A percentile compares a stretch with the other conserved stretches of the same genome.
Conservation (phyloP, 306 rosid genomes). For the Quercus bicolor region DNA sequence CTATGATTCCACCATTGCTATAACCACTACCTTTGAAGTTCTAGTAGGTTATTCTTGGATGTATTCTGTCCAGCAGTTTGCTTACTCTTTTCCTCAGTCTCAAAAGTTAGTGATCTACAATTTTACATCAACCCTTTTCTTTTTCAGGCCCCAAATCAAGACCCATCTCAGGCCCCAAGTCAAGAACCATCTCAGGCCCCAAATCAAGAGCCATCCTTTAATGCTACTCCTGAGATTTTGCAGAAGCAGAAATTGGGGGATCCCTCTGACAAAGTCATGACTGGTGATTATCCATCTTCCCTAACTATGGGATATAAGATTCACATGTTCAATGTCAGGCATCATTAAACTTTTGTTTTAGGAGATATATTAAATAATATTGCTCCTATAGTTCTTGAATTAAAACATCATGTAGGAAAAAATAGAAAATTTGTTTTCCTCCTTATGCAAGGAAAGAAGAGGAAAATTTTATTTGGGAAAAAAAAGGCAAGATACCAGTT, state of each 20-base stretch:
- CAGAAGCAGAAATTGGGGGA: too few species aligned
- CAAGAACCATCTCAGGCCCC: too few species aligned
- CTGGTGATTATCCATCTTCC: conserved; percentile 3
- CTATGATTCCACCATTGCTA: not conserved
- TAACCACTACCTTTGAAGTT: not conserved
- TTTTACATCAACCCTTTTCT: not conserved
- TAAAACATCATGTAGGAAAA: not conserved
- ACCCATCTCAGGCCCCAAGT: not conserved
- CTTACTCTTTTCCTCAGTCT: too few species aligned
- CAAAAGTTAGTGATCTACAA: too few species aligned
- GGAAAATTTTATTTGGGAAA: too few species aligned
- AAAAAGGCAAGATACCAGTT: too few species aligned
- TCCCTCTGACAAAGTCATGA: conserved; percentile 4
- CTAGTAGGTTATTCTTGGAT: too few species aligned
- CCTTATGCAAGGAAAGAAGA: too few species aligned
- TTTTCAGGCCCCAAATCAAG: conserved; percentile 13
- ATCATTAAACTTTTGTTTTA: not conserved
- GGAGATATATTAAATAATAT: not conserved
- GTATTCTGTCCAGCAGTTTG: too few species aligned
- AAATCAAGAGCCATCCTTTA: too few species aligned
- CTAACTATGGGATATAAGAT: not conserved
- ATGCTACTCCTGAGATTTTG: too few species aligned
- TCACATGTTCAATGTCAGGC: not conserved
- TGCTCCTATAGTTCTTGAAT: not conserved
- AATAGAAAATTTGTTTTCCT: too few species aligned